Evolutionary conservation across 805 yeast species (phyloP).

Genomic region (Zygosaccharomyces gambellarensis): DNA sequence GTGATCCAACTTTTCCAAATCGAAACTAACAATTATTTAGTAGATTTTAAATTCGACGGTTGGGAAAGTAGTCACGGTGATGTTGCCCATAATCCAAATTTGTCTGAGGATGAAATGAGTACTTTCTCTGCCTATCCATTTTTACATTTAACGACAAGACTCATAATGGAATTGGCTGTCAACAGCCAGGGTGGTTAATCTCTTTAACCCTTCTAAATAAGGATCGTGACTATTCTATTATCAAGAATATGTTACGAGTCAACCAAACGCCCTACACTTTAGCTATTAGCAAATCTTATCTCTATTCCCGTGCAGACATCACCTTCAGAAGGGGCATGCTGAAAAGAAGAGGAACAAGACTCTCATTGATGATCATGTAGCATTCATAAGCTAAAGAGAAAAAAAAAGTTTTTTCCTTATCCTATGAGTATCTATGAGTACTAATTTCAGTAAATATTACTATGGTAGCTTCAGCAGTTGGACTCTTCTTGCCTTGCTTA

Average conservation of each 20-base stretch:
- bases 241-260: too few relatives aligned
- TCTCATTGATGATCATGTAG: too few relatives aligned
- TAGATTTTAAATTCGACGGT: slow-evolving; percentile 96
- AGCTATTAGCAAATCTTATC: too few relatives aligned
- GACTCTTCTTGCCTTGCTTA: not conserved
- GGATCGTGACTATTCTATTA: not conserved
- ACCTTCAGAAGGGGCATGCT: too few relatives aligned
- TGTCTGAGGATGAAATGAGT: slow-evolving; percentile 63
- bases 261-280: too few relatives aligned
- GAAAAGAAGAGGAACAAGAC: too few relatives aligned
- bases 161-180: slow-evolving; percentile 95
- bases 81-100: slow-evolving; percentile 28
- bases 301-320: too few relatives aligned
- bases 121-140: slow-evolving; percentile 96
- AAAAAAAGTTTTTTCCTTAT: too few relatives aligned
- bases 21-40: slow-evolving; percentile 92
- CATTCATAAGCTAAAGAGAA: too few relatives aligned
- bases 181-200: slow-evolving; percentile 58
- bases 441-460: not conserved
- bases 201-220: not conserved
- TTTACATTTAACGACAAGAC: slow-evolving; percentile 82
- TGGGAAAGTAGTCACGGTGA: slow-evolving; percentile 62
- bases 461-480: not conserved
- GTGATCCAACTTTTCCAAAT: slow-evolving; percentile 92
- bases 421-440: not conserved